These are phyloP conservation scores for Kurtzmaniella cleridarum DNA, from an alignment of 805 yeast species.

Conservation along the genomic window DNA sequence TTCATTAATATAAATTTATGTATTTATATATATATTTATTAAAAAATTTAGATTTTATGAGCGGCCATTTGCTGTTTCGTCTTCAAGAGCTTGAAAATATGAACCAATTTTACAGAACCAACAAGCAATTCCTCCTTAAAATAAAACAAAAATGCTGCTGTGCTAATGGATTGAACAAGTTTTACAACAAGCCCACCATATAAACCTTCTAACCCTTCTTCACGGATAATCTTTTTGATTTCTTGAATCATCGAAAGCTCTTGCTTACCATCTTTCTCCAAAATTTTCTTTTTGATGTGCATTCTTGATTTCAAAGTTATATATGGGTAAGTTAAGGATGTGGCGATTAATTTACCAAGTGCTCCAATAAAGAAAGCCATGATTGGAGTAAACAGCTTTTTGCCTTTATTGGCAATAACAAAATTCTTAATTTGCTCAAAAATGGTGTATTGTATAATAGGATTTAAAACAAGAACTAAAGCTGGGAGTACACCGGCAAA, in stretches of 20 bases:
- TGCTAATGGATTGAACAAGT: slow-evolving; percentile 74
- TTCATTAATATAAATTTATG: too few species aligned
- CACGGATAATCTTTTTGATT: slow-evolving; percentile 52
- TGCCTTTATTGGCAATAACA: slow-evolving; percentile 50
- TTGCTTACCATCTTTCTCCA: slow-evolving; percentile 13
- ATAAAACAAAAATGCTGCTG: slow-evolving; percentile 86
- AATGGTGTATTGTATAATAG: slow-evolving; percentile 86
- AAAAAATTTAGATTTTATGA: too few species aligned
- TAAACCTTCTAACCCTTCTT: slow-evolving; percentile 72
- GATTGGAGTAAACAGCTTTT: slow-evolving; percentile 49
- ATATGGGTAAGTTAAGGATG: slow-evolving; percentile 84
- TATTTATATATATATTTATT: too few species aligned
- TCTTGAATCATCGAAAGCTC: slow-evolving; percentile 42
- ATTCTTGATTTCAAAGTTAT: slow-evolving; percentile 84
- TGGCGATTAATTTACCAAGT: slow-evolving; percentile 83
- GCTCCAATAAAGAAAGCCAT: slow-evolving; percentile 89
- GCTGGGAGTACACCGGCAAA: slow-evolving; percentile 90
- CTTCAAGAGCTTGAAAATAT: slow-evolving; percentile 27
- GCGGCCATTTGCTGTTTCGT: slow-evolving; percentile 11
- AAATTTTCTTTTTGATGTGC: slow-evolving; percentile 55
- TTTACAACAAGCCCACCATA: slow-evolving; percentile 81
- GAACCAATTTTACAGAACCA: slow-evolving; percentile 51
- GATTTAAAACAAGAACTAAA: slow-evolving; percentile 76
- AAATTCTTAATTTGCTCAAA: slow-evolving; percentile 79
- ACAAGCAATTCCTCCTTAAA: slow-evolving; percentile 81